phyloP scores from a whole-genome alignment of 2,329 filamentous ascomycete species.

The Bipolaris cookei region DNA sequence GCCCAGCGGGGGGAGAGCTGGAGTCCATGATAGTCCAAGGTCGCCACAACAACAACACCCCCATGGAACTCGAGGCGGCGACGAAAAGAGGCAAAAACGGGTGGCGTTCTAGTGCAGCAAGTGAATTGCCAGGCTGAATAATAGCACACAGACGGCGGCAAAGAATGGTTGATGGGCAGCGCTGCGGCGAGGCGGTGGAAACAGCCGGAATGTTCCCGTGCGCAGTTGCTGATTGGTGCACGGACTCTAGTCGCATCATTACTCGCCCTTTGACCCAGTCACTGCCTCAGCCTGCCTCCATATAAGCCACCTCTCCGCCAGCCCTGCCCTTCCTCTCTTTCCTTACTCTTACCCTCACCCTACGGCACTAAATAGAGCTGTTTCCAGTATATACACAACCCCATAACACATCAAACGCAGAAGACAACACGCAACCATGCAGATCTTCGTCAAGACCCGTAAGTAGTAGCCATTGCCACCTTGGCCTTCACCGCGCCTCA shows the following conservation, averaged over 20 bases:
- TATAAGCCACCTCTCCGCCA: slow-evolving; percentile 39
- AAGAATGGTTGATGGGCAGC: slow-evolving; percentile 6
- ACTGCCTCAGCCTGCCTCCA: slow-evolving; percentile 42
- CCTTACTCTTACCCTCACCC: slow-evolving; percentile 21
- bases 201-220: slow-evolving; percentile 44
- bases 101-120: neutral
- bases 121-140: slow-evolving; percentile 20
- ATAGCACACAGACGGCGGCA: slow-evolving; percentile 24
- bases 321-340: slow-evolving; percentile 22
- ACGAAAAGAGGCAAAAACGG: neutral
- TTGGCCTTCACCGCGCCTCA: slow-evolving; percentile 17
- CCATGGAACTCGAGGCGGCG: neutral
- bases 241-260: slow-evolving; percentile 42
- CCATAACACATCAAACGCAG: slow-evolving; percentile 15
- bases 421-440: slow-evolving; percentile 63
- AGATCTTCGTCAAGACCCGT: slow-evolving; percentile 98
- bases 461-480: slow-evolving; percentile 56
- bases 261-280: slow-evolving; percentile 38
- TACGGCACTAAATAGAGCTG: slow-evolving; percentile 14
- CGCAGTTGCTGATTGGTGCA: slow-evolving; percentile 40
- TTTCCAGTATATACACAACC: slow-evolving; percentile 13
- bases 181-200: slow-evolving; percentile 16
- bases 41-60: slow-evolving; percentile 6
- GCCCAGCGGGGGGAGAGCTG: slow-evolving; percentile 34
- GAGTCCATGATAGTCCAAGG: neutral